phyloP scores from a whole-genome alignment of 768 basidiomycete genomes.

The Agrocybe chaxingu region DNA sequence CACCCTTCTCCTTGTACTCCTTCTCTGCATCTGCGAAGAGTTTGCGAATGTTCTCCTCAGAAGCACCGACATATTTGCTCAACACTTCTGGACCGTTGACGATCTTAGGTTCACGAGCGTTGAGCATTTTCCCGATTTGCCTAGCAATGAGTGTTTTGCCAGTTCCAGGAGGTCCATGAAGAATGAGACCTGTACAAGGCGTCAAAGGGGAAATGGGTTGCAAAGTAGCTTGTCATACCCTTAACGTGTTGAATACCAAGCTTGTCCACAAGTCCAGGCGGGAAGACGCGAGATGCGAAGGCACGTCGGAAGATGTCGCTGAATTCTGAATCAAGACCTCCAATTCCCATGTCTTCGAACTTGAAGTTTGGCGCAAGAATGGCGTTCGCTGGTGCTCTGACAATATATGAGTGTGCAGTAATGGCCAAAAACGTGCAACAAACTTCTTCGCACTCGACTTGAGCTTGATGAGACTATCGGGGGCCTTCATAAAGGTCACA shows the following conservation, averaged over 20 bases:
- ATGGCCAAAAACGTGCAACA: conserved; percentile 17
- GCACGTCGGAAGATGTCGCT: conserved; percentile 96
- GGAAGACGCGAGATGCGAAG: conserved; percentile 98
- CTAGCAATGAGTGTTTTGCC: conserved; percentile 98
- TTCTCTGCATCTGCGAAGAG: conserved; percentile 98
- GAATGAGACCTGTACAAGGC: conserved; percentile 67
- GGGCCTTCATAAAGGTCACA: conserved; percentile 82
- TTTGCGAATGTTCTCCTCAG: conserved; percentile 97
- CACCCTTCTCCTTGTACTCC: conserved; percentile 98
- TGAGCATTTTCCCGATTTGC: conserved; percentile 99
- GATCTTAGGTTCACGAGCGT: conserved; percentile 95
- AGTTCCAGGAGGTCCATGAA: conserved; percentile 96
- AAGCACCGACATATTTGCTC: conserved; percentile 95
- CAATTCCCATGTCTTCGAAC: conserved; percentile 99
- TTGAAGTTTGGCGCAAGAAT: conserved; percentile 98
- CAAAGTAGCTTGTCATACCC: conserved; percentile 44
- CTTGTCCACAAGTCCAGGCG: conserved; percentile 93
- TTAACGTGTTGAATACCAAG: conserved; percentile 98
- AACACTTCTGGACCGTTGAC: conserved; percentile 98
- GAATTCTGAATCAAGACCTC: conserved; percentile 94
- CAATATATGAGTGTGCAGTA: conserved; percentile 2
- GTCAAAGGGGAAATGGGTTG: not conserved
- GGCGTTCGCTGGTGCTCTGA: conserved; percentile 85
- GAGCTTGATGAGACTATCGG: conserved; percentile 78
- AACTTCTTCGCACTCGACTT: conserved; percentile 91